Conservation (phyloP, 495 filamentous ascomycete genomes). For the Penicillium canescens region DNA sequence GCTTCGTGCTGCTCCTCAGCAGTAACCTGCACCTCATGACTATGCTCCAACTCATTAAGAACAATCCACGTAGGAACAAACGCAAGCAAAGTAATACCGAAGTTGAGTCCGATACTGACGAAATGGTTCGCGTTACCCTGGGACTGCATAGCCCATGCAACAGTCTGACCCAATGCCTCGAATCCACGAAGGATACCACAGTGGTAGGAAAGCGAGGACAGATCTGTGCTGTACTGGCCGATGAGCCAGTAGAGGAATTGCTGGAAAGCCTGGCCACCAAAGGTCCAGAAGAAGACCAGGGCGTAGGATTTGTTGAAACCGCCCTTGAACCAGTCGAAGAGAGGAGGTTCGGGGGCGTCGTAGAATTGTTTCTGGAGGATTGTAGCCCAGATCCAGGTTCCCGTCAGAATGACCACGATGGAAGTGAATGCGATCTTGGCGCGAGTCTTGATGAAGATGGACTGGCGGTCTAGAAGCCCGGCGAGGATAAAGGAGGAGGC, state of each 20-base stretch:
- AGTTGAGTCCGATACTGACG: conserved; percentile 36
- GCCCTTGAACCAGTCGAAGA: conserved; percentile 35
- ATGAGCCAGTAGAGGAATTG: conserved; percentile 38
- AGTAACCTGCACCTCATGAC: conserved; percentile 31
- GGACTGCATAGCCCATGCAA: conserved; percentile 38
- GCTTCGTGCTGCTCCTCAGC: conserved; percentile 14
- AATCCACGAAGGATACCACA: conserved; percentile 34
- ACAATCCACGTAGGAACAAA: conserved; percentile 37
- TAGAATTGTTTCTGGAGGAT: conserved; percentile 35
- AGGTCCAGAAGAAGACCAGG: conserved; percentile 35
- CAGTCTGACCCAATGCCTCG: conserved; percentile 34
- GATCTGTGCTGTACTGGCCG: conserved; percentile 34
- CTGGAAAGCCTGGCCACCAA: conserved; percentile 34
- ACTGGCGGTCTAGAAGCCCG: conserved; percentile 29
- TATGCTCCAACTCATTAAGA: conserved; percentile 33
- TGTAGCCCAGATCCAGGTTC: conserved; percentile 36
- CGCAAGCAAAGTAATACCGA: conserved; percentile 32
- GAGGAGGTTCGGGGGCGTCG: conserved; percentile 18
- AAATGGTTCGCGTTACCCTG: conserved; percentile 35
- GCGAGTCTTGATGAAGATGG: conserved; percentile 35
- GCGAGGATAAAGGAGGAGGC: conserved; percentile 34
- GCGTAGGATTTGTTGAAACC: conserved; percentile 35
- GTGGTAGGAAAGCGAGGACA: conserved; percentile 34
- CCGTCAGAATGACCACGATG: conserved; percentile 24
- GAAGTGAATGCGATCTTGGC: conserved; percentile 28